These are phyloP conservation scores for Peronospora farinosa DNA, from an alignment of 352 stramenopile species.

Conservation along the genomic window DNA sequence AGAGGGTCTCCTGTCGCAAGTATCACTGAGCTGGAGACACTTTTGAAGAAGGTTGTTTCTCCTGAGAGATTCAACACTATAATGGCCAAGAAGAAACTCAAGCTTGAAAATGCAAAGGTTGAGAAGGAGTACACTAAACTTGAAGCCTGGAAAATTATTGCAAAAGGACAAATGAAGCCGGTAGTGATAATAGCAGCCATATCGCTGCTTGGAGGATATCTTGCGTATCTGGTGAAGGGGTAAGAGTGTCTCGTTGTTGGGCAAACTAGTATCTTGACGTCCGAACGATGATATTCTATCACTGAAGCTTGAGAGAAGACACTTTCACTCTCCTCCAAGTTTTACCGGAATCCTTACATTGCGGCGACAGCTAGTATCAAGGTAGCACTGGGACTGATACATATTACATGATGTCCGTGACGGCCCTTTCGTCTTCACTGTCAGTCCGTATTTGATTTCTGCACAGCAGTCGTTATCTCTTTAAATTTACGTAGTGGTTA, in stretches of 20 bases:
- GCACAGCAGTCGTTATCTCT: no score
- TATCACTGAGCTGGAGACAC: neutral
- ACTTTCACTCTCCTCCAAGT: no score
- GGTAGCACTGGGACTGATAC: no score
- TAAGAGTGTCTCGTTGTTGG: slow-evolving; percentile 1
- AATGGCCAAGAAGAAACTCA: slow-evolving; percentile 1
- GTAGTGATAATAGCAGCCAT: slow-evolving; percentile 14
- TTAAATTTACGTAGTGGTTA: no score
- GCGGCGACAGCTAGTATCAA: no score
- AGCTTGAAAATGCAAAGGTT: slow-evolving; percentile 2
- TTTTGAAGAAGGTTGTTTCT: neutral
- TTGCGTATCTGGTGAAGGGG: slow-evolving; percentile 15
- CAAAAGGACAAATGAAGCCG: slow-evolving; percentile 12
- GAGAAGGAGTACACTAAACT: slow-evolving; percentile 1
- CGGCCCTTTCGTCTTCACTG: no score
- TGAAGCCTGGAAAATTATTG: slow-evolving; percentile 1
- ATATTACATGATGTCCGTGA: no score
- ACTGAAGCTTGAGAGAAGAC: no score
- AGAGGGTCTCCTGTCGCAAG: neutral
- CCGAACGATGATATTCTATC: no score
- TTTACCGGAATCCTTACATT: no score
- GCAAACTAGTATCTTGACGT: no score
- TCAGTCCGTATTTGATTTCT: no score
- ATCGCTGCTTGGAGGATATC: slow-evolving; percentile 10
- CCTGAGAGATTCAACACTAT: neutral